These are phyloP conservation scores for Lentinula detonsa DNA, from an alignment of 768 basidiomycete genomes.

Conservation along the genomic window DNA sequence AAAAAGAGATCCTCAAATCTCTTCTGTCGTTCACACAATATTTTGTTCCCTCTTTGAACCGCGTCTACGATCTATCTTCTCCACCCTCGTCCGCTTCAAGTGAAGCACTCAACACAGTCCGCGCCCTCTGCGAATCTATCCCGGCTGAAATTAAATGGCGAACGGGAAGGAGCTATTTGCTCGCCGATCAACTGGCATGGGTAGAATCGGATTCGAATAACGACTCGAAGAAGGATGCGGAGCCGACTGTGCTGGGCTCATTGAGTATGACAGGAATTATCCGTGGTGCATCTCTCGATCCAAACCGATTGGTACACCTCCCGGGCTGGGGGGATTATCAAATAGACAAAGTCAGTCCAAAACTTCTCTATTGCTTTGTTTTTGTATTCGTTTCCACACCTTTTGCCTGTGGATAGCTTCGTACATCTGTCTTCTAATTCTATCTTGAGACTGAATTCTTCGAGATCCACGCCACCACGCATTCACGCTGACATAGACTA, in stretches of 20 bases:
- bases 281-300: constrained; percentile 72
- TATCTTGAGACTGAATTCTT: too few relatives aligned
- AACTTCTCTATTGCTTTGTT: neutral
- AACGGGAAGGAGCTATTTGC: constrained; percentile 70
- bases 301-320: constrained; percentile 82
- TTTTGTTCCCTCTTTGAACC: constrained; percentile 79
- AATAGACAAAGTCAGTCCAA: constrained; percentile 58
- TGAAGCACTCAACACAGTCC: constrained; percentile 67
- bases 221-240: neutral
- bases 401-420: too few relatives aligned
- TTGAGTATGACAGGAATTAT: constrained; percentile 80
- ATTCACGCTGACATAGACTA: too few relatives aligned
- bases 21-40: constrained; percentile 92
- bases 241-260: constrained; percentile 26
- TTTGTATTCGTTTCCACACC: neutral
- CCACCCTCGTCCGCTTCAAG: constrained; percentile 21
- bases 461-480: too few relatives aligned
- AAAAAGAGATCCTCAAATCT: constrained; percentile 71
- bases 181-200: constrained; percentile 60
- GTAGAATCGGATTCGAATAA: constrained; percentile 20
- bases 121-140: constrained; percentile 79
- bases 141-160: constrained; percentile 80
- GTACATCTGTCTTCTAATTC: too few relatives aligned
- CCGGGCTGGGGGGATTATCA: constrained; percentile 88
- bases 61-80: constrained; percentile 67